These are phyloP conservation scores for Pyricularia pennisetigena DNA, from an alignment of 2,329 filamentous ascomycete species.

Conservation along the genomic window DNA sequence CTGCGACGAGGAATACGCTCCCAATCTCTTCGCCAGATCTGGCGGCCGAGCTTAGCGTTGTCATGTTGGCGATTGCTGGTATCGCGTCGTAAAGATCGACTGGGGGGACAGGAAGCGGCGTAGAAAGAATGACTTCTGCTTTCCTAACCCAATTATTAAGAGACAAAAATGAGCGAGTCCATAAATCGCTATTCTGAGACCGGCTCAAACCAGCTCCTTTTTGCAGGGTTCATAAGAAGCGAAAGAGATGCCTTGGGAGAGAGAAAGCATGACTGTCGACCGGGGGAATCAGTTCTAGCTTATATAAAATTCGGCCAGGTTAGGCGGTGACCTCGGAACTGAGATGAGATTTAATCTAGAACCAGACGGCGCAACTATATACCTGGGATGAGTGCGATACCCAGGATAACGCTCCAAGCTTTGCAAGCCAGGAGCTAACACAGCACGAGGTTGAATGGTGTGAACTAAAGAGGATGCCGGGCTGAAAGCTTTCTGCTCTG, in stretches of 20 bases:
- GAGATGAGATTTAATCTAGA: neutral
- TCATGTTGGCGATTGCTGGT: neutral
- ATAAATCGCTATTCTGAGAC: neutral
- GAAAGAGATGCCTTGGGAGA: neutral
- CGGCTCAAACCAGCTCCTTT: neutral
- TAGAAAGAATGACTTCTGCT: neutral
- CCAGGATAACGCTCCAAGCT: no score
- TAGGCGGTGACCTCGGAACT: neutral
- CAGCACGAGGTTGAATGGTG: neutral
- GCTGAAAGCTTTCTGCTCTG: neutral
- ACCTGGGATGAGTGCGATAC: neutral
- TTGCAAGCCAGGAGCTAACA: neutral
- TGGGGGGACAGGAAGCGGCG: no score
- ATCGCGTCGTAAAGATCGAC: neutral
- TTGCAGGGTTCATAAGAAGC: neutral
- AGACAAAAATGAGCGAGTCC: neutral
- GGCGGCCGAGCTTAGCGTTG: neutral
- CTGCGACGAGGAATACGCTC: constrained; percentile 21
- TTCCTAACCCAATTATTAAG: neutral
- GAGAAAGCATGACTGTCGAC: neutral
- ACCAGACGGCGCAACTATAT: neutral
- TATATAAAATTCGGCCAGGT: neutral
- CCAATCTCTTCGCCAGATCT: constrained; percentile 6
- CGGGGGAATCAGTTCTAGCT: no score
- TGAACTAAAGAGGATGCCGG: neutral